Evolutionary conservation across 1,284 basidiomycete species (phyloP), one percentile per base, ranked within the genome.

Genomic region (Cutaneotrichosporon sp.): DNA sequence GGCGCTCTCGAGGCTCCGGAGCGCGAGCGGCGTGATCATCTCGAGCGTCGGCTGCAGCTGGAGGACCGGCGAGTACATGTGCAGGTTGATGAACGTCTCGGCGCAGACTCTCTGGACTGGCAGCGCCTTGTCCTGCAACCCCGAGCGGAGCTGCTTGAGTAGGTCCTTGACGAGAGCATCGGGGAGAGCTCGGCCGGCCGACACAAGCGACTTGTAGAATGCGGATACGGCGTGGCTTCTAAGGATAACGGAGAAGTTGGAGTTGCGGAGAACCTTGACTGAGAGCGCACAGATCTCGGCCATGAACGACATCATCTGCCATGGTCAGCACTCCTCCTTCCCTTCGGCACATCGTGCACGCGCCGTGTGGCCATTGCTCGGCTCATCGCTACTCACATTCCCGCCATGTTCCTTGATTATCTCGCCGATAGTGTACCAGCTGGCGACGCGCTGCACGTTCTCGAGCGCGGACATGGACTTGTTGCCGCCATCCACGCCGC

Each of bases 221-320:
- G 91, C 86, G 2, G 85, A 73, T 1, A 98, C 81, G 0, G 93
- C 91, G 70, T 95, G 88, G 71, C 87, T 92, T 21, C 94, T 87
- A 26, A 97, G 84, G 31, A 95, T 85, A 65, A 92, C 86, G 14
- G 87, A 85, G 89, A 82, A 84, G 46, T 90, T 92, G 14, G 87
- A 86, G 66, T 86, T 88, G 61, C 80, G 81, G 66, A 86, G 84
- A 0, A 87, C 86, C 77, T 88, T 90, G 56, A 90, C 76, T 0
- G 87, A 83, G 0, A 87, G 82, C 1, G 84, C 81, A 21, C 86
- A 83, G 42, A 95, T 90, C 75, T 97, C 95, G 52, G 89, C 85
- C 87, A 94, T 90, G 71, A 93, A 89, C 0, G 92, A 96, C 94
- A 97, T 97, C 77, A 94, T 89, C 89, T 97, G 70, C 18, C 13